Base-by-base conservation (phyloP, 2,329 filamentous ascomycete genomes). In the Dactylellina cionopaga region DNA sequence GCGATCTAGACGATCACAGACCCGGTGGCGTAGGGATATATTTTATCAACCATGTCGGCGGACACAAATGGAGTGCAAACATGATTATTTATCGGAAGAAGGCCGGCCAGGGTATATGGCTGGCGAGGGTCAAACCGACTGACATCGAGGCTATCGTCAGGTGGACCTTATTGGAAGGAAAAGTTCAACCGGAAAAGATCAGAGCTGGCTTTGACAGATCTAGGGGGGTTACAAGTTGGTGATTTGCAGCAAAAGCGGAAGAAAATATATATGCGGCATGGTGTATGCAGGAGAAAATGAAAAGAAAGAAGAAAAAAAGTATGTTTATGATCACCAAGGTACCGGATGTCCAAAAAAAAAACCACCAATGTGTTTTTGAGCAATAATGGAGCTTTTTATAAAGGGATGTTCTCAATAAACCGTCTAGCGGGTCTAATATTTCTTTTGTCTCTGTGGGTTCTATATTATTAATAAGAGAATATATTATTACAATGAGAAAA, bases 61-160 rank as follows among this genome's bases (percentile, higher is more conserved):
- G 95, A 0, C 95, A 99, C 83, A 97, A 97, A 83, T 98, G 96
- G 82, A 89, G 89, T 47, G 95, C 95, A 25, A 99, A 99, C 78
- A 88, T 98, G 76, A 91, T 99, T 83, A 84, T 99, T 0, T 98
- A 99, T 80, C 86, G 95, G 66, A 81, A 80, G 56, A 75, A 78
- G 11, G 77, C 76, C 46, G 79, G 78, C 37, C 78, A 79, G 44
- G 75, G 76, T 13, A 78, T 77, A 64, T 78, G 75, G 75, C 76
- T 59, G 73, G 76, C 76, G 4, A 79, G 78, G 35, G 74, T 76
- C 11, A 70, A 69, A 33, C 75, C 75, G 6, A 74, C 78, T 24
- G 80, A 82, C 31, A 81, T 81, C 27, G 81, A 79, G 29, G 96
- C 95, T 75, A 87, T 99, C 71, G 87, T 99, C 43, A 86, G 88